These are phyloP conservation scores for Handroanthus guayacan DNA, from an alignment of 257 asterid genomes.

Conservation along the genomic window DNA sequence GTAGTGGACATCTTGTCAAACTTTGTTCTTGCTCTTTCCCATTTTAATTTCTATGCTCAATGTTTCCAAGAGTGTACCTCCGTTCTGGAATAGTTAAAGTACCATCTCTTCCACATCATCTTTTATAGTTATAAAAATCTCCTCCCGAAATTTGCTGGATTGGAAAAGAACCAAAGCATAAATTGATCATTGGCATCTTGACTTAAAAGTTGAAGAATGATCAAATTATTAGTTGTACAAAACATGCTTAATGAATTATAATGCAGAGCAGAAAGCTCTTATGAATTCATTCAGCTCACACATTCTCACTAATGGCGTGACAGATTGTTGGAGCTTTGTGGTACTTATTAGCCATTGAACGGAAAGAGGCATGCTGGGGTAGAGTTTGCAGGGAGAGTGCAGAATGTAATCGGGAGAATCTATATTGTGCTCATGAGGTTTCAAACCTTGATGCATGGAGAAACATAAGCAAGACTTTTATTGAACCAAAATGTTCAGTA, in stretches of 20 bases:
- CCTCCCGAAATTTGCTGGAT: too few relatives aligned
- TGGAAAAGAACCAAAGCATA: too few relatives aligned
- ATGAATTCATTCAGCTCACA: slow-evolving; percentile 3
- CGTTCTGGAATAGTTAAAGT: too few relatives aligned
- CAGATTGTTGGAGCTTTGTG: slow-evolving; percentile 94
- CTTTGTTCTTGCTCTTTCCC: neutral
- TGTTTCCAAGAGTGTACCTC: too few relatives aligned
- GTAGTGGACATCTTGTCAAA: neutral
- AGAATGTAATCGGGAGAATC: slow-evolving; percentile 49
- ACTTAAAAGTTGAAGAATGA: too few relatives aligned
- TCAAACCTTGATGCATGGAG: slow-evolving; percentile 63
- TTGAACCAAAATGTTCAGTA: slow-evolving; percentile 63
- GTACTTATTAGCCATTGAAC: slow-evolving; percentile 88
- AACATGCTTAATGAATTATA: neutral
- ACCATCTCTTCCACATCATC: too few relatives aligned
- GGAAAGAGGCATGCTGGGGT: slow-evolving; percentile 89
- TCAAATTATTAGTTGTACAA: neutral
- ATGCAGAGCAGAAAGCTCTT: neutral
- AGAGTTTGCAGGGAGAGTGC: slow-evolving; percentile 61
- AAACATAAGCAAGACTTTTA: slow-evolving; percentile 51
- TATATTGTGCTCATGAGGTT: slow-evolving; percentile 72
- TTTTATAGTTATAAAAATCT: too few relatives aligned
- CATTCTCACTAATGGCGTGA: slow-evolving; percentile 32
- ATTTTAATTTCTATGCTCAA: too few relatives aligned
- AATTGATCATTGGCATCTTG: too few relatives aligned